These are phyloP conservation scores for Escallonia rubra DNA, from an alignment of 129 eudicot genomes.

Conservation along the genomic window DNA sequence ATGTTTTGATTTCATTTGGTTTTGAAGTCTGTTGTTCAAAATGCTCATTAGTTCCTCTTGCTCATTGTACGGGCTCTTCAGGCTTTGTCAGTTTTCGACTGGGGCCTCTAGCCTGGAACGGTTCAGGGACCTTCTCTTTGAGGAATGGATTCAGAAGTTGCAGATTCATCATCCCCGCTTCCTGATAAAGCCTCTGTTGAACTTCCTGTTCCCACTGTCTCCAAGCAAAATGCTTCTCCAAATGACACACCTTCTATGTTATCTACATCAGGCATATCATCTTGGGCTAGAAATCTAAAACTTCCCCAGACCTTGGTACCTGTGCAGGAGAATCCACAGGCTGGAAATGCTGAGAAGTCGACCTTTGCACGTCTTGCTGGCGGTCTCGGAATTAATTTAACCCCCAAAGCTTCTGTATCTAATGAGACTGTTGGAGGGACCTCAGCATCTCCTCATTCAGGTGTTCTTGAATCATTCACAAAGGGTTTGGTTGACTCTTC, in stretches of 20 bases:
- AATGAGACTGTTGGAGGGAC: slow-evolving; percentile 31
- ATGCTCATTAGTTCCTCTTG: not conserved
- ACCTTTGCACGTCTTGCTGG: slow-evolving; percentile 66
- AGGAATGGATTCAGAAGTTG: slow-evolving; percentile 69
- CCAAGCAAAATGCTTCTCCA: slow-evolving; percentile 26
- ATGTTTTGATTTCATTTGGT: not conserved
- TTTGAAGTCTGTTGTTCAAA: not conserved
- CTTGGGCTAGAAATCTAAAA: slow-evolving; percentile 42
- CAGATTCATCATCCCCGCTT: slow-evolving; percentile 27
- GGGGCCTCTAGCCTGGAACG: not conserved
- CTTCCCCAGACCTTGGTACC: slow-evolving; percentile 34
- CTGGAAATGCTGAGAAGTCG: slow-evolving; percentile 42
- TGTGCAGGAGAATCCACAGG: slow-evolving; percentile 27
- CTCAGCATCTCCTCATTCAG: slow-evolving; percentile 40
- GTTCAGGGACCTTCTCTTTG: slow-evolving; percentile 1
- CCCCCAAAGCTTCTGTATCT: slow-evolving; percentile 31
- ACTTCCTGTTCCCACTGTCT: slow-evolving; percentile 20
- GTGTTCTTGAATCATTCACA: slow-evolving; percentile 61
- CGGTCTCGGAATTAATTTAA: slow-evolving; percentile 49
- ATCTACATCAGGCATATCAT: slow-evolving; percentile 43
- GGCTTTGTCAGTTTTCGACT: not conserved
- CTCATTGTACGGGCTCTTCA: not conserved
- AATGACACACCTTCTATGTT: slow-evolving; percentile 23
- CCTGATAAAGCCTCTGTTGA: slow-evolving; percentile 29
- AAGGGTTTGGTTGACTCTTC: slow-evolving; percentile 93